Conservation (phyloP, 1,139 yeast genomes). For the Blastobotrys raffinosifermentans region DNA sequence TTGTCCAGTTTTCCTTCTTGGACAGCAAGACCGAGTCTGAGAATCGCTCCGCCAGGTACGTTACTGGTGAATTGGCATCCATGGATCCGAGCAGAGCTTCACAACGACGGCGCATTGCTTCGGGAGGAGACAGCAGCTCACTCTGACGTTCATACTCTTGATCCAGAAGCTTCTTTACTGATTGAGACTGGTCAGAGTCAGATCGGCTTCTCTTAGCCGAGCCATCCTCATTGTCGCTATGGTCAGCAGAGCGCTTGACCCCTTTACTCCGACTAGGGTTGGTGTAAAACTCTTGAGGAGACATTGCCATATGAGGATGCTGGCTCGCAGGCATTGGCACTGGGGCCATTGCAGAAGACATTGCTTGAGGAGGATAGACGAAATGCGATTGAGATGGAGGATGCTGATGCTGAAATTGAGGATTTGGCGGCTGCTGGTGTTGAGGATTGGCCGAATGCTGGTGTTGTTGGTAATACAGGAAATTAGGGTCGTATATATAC, state of each 20-base stretch:
- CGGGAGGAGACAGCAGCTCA: too few species aligned
- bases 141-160: too few species aligned
- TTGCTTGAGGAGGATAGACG: slow-evolving; percentile 7
- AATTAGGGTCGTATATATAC: too few species aligned
- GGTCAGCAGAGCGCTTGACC: not conserved
- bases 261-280: too few species aligned
- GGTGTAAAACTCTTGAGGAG: too few species aligned
- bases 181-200: too few species aligned
- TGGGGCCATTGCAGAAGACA: not conserved
- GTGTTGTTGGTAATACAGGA: slow-evolving; percentile 5
- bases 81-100: slow-evolving; percentile 1
- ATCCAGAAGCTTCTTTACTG: too few species aligned
- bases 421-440: too few species aligned
- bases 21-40: slow-evolving; percentile 12
- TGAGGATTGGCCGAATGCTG: slow-evolving; percentile 7
- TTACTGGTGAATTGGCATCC: not conserved
- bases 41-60: slow-evolving; percentile 11
- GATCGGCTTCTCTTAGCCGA: too few species aligned
- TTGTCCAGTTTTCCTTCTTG: slow-evolving; percentile 18
- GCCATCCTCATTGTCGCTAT: too few species aligned
- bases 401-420: slow-evolving; percentile 26
- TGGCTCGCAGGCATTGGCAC: too few species aligned
- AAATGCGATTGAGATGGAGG: slow-evolving; percentile 30
- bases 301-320: too few species aligned
- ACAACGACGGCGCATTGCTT: slow-evolving; percentile 1